These are phyloP conservation scores for Acanthamoeba healyi DNA, from an alignment of 208 protist species.

Conservation along the genomic window DNA sequence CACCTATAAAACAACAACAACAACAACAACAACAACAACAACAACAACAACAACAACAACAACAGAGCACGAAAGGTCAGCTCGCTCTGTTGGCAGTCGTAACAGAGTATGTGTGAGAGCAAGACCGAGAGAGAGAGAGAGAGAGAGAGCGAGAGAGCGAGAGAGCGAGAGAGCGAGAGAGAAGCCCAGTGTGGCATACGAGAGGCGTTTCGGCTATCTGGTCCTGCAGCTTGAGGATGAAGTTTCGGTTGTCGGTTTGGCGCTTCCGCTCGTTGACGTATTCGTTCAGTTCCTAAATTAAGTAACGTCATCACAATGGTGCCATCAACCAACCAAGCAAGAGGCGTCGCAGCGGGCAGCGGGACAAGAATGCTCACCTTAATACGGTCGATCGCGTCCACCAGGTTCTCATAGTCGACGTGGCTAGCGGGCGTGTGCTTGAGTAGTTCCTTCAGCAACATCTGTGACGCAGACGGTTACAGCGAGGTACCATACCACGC, in stretches of 20 bases:
- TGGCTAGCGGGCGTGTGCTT: constrained; percentile 58
- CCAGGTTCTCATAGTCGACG: constrained; percentile 64
- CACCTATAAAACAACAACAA: background rate
- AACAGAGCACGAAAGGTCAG: too few species aligned
- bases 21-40: too few species aligned
- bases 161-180: too few species aligned
- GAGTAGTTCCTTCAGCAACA: constrained; percentile 51
- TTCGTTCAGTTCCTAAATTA: constrained; percentile 39
- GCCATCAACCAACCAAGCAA: too few species aligned
- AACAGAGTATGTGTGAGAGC: background rate
- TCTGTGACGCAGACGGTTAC: background rate
- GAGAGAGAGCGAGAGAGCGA: too few species aligned
- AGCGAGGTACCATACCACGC: background rate
- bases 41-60: too few species aligned
- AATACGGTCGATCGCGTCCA: constrained; percentile 2
- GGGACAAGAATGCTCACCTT: background rate
- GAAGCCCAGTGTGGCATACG: background rate
- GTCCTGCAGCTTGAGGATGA: constrained; percentile 49
- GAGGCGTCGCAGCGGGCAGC: too few species aligned
- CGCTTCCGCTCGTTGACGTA: constrained; percentile 69
- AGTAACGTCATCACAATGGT: too few species aligned
- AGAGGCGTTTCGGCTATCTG: constrained; percentile 55
- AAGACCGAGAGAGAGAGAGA: too few species aligned
- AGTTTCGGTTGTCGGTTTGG: constrained; percentile 21
- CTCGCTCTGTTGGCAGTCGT: too few species aligned